Percentiles rank a stretch among this genome's conserved stretches.
Evolutionary conservation across 2,329 filamentous ascomycete genomes (phyloP).

Genomic region (Diaporthe citriasiana): DNA sequence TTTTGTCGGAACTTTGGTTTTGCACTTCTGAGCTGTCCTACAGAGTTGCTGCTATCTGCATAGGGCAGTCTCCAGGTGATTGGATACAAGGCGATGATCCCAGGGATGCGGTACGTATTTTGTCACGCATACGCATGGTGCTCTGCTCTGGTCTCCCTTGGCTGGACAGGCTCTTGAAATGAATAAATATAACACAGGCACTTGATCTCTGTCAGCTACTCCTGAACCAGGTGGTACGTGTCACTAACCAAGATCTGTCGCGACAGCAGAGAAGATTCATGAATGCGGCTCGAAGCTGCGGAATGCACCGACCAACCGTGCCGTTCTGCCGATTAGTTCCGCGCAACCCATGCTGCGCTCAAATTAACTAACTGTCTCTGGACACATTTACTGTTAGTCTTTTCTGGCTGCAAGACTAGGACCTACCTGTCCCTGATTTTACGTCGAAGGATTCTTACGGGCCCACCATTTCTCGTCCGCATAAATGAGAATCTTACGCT

Average conservation of each 20-base stretch:
- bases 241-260: background rate
- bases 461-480: background rate
- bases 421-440: background rate
- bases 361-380: background rate
- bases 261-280: background rate
- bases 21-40: background rate
- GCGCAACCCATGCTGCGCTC: background rate
- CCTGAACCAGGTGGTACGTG: background rate
- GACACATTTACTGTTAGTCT: background rate
- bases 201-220: no score
- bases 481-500: background rate
- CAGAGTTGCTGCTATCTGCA: no score
- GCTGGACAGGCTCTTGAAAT: background rate
- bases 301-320: background rate
- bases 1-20: background rate
- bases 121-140: background rate
- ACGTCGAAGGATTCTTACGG: constrained; percentile 10
- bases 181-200: background rate
- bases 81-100: background rate
- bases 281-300: background rate
- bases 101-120: background rate
- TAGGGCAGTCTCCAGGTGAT: background rate
- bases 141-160: background rate
- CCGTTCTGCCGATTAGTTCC: constrained; percentile 25
- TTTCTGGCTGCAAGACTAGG: background rate